These are phyloP conservation scores for Magnolia changhungtana DNA, from an alignment of 164 flowering plant genomes.

Conservation along the genomic window DNA sequence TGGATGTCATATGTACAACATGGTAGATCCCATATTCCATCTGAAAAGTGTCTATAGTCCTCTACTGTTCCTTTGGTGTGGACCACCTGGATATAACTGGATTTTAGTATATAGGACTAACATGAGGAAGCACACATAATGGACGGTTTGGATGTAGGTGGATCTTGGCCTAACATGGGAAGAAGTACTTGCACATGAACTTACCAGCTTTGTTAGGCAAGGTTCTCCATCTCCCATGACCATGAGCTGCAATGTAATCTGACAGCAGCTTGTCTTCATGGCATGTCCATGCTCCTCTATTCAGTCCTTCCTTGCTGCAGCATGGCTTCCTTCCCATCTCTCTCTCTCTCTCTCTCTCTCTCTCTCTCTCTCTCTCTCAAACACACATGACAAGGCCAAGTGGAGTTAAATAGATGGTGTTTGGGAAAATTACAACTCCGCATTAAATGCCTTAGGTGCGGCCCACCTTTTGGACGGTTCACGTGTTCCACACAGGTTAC, in stretches of 20 bases:
- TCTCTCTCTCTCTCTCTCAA: neutral
- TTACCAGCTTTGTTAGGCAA: constrained; percentile 9
- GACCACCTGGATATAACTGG: too few relatives aligned
- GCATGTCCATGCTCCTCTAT: constrained; percentile 12
- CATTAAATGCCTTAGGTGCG: neutral
- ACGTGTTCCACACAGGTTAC: too few relatives aligned
- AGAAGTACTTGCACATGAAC: neutral
- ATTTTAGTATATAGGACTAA: too few relatives aligned
- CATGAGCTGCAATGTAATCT: constrained; percentile 9
- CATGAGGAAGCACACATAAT: too few relatives aligned
- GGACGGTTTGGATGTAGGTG: too few relatives aligned
- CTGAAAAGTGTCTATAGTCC: too few relatives aligned
- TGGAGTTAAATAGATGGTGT: too few relatives aligned
- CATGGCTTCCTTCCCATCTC: constrained; percentile 11
- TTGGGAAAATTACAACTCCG: neutral
- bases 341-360: constrained; percentile 5
- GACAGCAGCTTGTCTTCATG: constrained; percentile 11
- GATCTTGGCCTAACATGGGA: too few relatives aligned
- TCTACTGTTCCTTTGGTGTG: too few relatives aligned
- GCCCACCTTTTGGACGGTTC: neutral
- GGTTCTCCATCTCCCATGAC: constrained; percentile 11
- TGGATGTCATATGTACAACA: too few relatives aligned
- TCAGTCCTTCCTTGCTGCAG: constrained; percentile 8
- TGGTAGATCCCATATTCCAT: too few relatives aligned
- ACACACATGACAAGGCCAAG: neutral